Conservation (phyloP, 1,284 basidiomycete species). For the Fistulinella cinereoalba region DNA sequence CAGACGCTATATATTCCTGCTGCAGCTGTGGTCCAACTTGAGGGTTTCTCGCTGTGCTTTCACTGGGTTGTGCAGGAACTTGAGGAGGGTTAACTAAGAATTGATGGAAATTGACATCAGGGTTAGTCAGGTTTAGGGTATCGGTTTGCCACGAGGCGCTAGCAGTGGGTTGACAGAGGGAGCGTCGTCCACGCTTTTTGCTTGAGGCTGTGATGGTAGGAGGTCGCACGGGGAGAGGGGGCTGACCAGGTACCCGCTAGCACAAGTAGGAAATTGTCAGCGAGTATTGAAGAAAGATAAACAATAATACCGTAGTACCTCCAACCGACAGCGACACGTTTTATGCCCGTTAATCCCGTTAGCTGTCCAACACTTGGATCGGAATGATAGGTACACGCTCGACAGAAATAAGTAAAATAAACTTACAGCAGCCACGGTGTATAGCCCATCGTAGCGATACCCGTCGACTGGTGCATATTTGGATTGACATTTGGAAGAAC, state of each 20-base stretch:
- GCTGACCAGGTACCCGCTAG: slow-evolving; percentile 27
- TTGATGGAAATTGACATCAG: too few species aligned
- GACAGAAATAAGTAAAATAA: not conserved
- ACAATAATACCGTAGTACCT: slow-evolving; percentile 17
- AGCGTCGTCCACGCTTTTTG: not conserved
- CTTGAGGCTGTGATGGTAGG: not conserved
- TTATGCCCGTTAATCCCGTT: slow-evolving; percentile 10
- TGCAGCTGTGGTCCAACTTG: not conserved
- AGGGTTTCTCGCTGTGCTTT: too few species aligned
- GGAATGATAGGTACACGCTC: not conserved
- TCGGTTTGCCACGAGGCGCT: not conserved
- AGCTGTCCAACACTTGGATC: slow-evolving; percentile 20
- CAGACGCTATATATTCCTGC: not conserved
- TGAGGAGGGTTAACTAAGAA: too few species aligned
- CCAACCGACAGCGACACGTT: slow-evolving; percentile 28
- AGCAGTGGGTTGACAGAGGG: not conserved
- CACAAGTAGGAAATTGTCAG: not conserved
- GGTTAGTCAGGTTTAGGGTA: not conserved
- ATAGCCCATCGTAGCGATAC: slow-evolving; percentile 32
- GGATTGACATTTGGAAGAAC: slow-evolving; percentile 19
- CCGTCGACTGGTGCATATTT: slow-evolving; percentile 24
- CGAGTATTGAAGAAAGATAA: not conserved
- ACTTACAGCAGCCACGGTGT: slow-evolving; percentile 19
- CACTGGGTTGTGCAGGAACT: too few species aligned
- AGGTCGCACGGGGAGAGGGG: slow-evolving; percentile 17